These are phyloP conservation scores for Beauveria medogensis DNA, from an alignment of 2,329 filamentous ascomycete genomes.

Conservation along the genomic window DNA sequence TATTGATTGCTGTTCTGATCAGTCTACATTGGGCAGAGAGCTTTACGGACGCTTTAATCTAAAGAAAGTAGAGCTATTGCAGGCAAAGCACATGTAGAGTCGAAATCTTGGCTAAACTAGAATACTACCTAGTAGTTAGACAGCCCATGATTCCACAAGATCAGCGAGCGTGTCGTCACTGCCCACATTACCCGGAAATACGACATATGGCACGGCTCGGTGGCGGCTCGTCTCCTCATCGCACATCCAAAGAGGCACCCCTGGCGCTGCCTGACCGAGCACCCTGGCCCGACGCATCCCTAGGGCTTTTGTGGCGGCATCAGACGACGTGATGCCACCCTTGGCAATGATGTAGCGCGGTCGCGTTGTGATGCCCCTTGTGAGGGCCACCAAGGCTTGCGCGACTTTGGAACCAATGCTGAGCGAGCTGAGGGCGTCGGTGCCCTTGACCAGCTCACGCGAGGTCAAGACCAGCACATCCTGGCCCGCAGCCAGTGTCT, in stretches of 20 bases:
- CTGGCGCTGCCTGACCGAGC: slow-evolving; percentile 47
- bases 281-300: slow-evolving; percentile 43
- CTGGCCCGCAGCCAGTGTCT: slow-evolving; percentile 29
- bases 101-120: background rate
- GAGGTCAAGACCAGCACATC: slow-evolving; percentile 51
- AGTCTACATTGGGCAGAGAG: background rate
- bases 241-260: slow-evolving; percentile 50
- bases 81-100: background rate
- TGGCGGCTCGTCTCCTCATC: slow-evolving; percentile 41
- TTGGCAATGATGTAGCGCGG: slow-evolving; percentile 52
- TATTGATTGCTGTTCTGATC: background rate
- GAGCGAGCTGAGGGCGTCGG: slow-evolving; percentile 38
- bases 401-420: slow-evolving; percentile 44
- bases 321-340: slow-evolving; percentile 52
- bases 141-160: slow-evolving; percentile 27
- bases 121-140: background rate
- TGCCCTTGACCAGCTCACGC: slow-evolving; percentile 34
- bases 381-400: slow-evolving; percentile 37
- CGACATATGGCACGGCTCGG: slow-evolving; percentile 44
- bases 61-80: background rate
- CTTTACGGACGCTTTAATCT: background rate
- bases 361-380: slow-evolving; percentile 34
- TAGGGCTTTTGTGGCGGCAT: slow-evolving; percentile 47
- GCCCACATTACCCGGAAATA: slow-evolving; percentile 52
- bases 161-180: slow-evolving; percentile 37